A percentile compares a stretch with the other conserved stretches of the same genome.
These are phyloP conservation scores for Pseudevernia furfuracea DNA, from an alignment of 495 filamentous ascomycete species.

Conservation along the genomic window DNA sequence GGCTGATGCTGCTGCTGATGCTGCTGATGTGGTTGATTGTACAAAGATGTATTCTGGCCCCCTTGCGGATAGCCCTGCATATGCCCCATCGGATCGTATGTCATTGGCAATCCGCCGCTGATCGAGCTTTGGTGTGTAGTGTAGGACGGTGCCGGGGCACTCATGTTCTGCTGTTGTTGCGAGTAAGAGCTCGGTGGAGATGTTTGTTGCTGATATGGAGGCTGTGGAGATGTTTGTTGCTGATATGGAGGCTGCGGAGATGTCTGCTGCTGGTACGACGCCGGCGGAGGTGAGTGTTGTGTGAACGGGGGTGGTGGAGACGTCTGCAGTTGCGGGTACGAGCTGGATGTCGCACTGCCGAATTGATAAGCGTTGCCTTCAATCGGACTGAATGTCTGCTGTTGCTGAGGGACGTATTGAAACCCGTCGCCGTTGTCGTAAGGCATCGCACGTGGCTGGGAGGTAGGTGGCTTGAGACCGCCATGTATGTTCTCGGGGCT, in stretches of 20 bases:
- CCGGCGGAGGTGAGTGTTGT: neutral
- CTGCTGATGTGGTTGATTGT: constrained; percentile 10
- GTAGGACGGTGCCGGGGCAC: constrained; percentile 9
- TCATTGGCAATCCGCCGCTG: constrained; percentile 13
- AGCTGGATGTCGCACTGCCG: constrained; percentile 4
- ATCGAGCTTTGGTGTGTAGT: constrained; percentile 6
- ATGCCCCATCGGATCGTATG: constrained; percentile 9
- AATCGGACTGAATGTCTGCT: constrained; percentile 15
- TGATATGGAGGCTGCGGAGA: neutral
- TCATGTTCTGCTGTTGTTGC: constrained; percentile 12
- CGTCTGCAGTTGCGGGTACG: constrained; percentile 14
- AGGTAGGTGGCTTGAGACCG: constrained; percentile 17
- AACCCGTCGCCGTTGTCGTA: constrained; percentile 16
- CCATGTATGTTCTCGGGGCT: constrained; percentile 22
- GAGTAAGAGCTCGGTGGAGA: neutral
- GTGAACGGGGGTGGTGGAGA: constrained; percentile 1
- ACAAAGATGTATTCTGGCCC: neutral
- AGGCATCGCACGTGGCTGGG: constrained; percentile 18
- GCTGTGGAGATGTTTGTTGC: neutral
- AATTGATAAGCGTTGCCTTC: constrained; percentile 11
- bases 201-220: constrained; percentile 4
- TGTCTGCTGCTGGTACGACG: neutral
- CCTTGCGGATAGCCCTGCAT: constrained; percentile 6
- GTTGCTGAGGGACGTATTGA: constrained; percentile 22
- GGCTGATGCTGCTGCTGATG: constrained; percentile 15